Conservation (phyloP, 805 yeast genomes). For the Candida vartiovaarae region DNA sequence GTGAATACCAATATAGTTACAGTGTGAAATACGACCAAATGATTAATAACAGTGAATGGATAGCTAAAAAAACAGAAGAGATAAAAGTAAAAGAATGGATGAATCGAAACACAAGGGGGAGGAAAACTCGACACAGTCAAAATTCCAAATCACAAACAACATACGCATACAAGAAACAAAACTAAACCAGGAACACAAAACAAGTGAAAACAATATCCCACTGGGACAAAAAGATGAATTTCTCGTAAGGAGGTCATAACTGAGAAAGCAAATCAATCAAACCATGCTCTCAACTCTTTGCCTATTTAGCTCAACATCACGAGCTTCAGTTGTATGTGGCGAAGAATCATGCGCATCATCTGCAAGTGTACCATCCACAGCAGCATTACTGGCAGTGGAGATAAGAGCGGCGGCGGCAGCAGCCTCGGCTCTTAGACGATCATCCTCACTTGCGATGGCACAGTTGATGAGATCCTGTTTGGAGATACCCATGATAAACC, state of each 20-base stretch:
- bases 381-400: not conserved
- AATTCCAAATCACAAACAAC: not conserved
- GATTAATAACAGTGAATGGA: too few relatives aligned
- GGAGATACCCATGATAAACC: slow-evolving; percentile 52
- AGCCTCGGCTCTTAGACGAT: slow-evolving; percentile 4
- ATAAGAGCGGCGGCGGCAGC: not conserved
- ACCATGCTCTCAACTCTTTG: not conserved
- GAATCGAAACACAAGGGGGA: too few relatives aligned
- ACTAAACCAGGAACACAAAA: too few relatives aligned
- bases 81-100: too few relatives aligned
- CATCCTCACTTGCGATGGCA: slow-evolving; percentile 31
- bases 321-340: not conserved
- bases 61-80: too few relatives aligned
- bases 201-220: too few relatives aligned
- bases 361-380: not conserved
- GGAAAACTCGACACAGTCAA: not conserved
- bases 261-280: not conserved
- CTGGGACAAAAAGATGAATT: too few relatives aligned
- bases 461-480: slow-evolving; percentile 42
- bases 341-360: too few relatives aligned
- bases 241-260: not conserved
- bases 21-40: too few relatives aligned
- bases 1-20: too few relatives aligned
- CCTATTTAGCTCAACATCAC: not conserved
- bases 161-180: too few relatives aligned